Base-by-base conservation (phyloP, 2,329 filamentous ascomycete genomes). In the Diaporthe eres region DNA sequence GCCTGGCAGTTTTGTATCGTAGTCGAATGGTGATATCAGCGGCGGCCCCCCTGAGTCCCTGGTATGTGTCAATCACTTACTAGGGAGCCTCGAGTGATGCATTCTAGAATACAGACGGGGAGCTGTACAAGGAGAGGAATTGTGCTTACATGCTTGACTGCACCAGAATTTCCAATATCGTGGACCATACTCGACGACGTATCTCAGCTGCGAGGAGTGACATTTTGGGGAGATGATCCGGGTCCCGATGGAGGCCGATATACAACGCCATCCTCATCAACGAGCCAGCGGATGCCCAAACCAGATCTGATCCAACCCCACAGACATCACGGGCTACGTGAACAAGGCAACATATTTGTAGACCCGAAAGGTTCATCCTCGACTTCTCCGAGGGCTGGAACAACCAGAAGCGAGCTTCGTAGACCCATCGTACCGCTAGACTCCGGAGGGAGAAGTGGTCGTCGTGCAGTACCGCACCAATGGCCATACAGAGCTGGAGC, bases 401-500 rank as follows among this genome's bases (percentile, higher is more conserved):
- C 0, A 89, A 71, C 88, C 89, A 92, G 0, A 86, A 86, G 60
- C 90, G 88, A 0, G 87, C 90, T 77, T 91, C 90, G 73, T 89
- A 88, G 0, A 92, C 82, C 91, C 90, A 93, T 39, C 82, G 84
- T n/a, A 87, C 82, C 0, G 90, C 90, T 0, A 85, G 84, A 8
- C 82, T 71, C 9, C 89, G 86, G 49, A 91, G 78, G 0, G 86
- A 88, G 74, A 90, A 91, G 0, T 81, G 76, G 0, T 88, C 85
- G 71, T 92, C 88, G 74, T 89, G 87, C 0, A 84, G 83, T 1
- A 85, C 82, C 1, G 89, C 86, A 0, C 91, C 91, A 25, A 92
- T 87, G 0, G 91, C 90, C 5, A 92, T 81, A 0, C 92, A 86
- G 0, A 93, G 82, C 77, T 92, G 91, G 3, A 92, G 77, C 61